phyloP scores from a whole-genome alignment of 495 filamentous ascomycete genomes.

The Aspergillus olivimuriae region DNA sequence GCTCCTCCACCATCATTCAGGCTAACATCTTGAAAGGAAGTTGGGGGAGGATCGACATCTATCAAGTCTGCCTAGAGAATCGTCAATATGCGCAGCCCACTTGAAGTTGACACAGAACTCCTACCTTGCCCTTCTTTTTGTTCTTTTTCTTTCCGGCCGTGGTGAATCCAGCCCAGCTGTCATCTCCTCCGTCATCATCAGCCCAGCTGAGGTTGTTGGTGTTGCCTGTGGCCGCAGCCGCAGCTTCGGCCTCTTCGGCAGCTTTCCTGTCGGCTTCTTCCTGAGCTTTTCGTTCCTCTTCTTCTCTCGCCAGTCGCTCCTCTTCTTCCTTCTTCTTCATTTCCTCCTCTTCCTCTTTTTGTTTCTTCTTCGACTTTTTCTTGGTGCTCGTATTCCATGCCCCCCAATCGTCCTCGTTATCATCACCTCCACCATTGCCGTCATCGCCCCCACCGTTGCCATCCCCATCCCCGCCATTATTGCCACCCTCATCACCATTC shows the following conservation, averaged over 20 bases:
- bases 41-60: slow-evolving; percentile 20
- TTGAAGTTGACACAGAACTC: background rate
- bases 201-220: slow-evolving; percentile 40
- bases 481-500: slow-evolving; percentile 31
- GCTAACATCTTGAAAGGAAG: slow-evolving; percentile 41
- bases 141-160: slow-evolving; percentile 41
- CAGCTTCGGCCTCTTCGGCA: slow-evolving; percentile 28
- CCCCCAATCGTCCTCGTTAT: slow-evolving; percentile 31
- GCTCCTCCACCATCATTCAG: slow-evolving; percentile 33
- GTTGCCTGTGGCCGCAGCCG: slow-evolving; percentile 31
- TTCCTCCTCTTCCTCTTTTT: slow-evolving; percentile 29
- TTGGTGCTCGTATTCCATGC: slow-evolving; percentile 36
- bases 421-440: slow-evolving; percentile 21
- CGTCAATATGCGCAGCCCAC: background rate
- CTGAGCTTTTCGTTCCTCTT: slow-evolving; percentile 28
- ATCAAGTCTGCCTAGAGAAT: slow-evolving; percentile 7
- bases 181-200: slow-evolving; percentile 30
- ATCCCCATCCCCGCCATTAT: slow-evolving; percentile 31
- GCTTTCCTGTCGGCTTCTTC: slow-evolving; percentile 31
- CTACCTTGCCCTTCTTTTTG: slow-evolving; percentile 44
- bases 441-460: slow-evolving; percentile 19
- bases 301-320: slow-evolving; percentile 21
- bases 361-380: slow-evolving; percentile 36
- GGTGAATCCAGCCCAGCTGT: slow-evolving; percentile 31
- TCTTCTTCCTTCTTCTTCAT: slow-evolving; percentile 20